Conservation (phyloP, 139 green algal genomes). For the Monoraphidium neglectum region DNA sequence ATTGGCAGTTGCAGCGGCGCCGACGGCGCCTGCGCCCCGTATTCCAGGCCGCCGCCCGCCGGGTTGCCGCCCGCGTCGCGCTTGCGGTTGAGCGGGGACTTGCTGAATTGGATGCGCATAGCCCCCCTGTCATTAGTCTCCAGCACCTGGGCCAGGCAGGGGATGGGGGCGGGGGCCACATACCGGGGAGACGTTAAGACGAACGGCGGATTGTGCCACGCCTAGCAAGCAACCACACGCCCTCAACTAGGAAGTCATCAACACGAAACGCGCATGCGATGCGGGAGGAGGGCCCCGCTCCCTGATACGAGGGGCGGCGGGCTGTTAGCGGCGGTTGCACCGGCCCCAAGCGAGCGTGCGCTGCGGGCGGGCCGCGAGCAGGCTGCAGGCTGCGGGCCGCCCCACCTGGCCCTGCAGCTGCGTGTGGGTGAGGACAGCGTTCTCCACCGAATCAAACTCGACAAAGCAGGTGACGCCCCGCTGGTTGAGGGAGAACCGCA, state of each 20-base stretch:
- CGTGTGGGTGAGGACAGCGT: slow-evolving; percentile 2
- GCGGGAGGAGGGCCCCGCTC: background rate
- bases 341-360: background rate
- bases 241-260: background rate
- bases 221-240: background rate
- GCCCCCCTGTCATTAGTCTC: slow-evolving; percentile 77
- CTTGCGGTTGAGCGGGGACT: slow-evolving; percentile 82
- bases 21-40: no score
- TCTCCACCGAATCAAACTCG: slow-evolving; percentile 48
- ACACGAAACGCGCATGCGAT: background rate
- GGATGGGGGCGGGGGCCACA: background rate
- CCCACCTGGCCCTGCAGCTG: slow-evolving; percentile 16
- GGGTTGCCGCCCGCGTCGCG: slow-evolving; percentile 10
- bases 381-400: background rate
- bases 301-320: background rate
- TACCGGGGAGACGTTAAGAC: background rate
- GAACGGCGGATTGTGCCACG: background rate
- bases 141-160: slow-evolving; percentile 23
- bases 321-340: background rate
- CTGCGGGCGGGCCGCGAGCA: background rate
- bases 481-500: slow-evolving; percentile 77
- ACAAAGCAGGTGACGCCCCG: slow-evolving; percentile 80
- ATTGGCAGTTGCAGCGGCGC: no score
- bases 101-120: slow-evolving; percentile 89
- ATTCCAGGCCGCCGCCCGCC: background rate